phyloP scores from a whole-genome alignment of 192 early-diverging fungal species.

The Pilaira anomala region DNA sequence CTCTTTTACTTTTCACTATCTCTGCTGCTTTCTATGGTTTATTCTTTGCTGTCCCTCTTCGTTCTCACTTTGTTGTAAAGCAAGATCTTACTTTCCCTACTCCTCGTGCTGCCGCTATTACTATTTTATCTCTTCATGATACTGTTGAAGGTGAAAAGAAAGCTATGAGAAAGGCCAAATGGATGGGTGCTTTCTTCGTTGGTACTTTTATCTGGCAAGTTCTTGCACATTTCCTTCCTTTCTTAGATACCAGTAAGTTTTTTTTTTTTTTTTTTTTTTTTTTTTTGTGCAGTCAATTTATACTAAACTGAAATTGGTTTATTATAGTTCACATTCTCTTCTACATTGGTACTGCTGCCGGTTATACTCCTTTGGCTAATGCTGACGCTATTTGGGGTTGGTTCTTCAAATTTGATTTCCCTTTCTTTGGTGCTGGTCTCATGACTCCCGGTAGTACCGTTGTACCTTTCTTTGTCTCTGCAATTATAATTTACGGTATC shows the following conservation, averaged over 20 bases:
- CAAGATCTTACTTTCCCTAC: conserved; percentile 66
- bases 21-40: conserved; percentile 64
- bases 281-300: not conserved
- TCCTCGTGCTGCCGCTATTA: conserved; percentile 59
- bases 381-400: conserved; percentile 48
- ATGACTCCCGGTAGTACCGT: conserved; percentile 55
- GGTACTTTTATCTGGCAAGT: conserved; percentile 45
- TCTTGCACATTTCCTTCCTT: conserved; percentile 46
- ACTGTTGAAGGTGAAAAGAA: conserved; percentile 42
- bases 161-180: conserved; percentile 46
- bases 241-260: conserved; percentile 36
- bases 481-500: conserved; percentile 55
- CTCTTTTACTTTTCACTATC: conserved; percentile 53
- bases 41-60: conserved; percentile 68
- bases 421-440: conserved; percentile 63
- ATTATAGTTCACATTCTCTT: conserved; percentile 41
- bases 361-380: conserved; percentile 35
- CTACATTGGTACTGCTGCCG: conserved; percentile 43
- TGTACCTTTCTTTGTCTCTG: conserved; percentile 50
- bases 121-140: conserved; percentile 56
- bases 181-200: conserved; percentile 46
- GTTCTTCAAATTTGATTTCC: conserved; percentile 47
- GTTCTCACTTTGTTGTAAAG: conserved; percentile 61
- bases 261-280: conserved; percentile 7
- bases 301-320: not conserved